These are phyloP conservation scores for Lathyrus aphaca DNA, from an alignment of 306 rosid genomes.

Conservation along the genomic window DNA sequence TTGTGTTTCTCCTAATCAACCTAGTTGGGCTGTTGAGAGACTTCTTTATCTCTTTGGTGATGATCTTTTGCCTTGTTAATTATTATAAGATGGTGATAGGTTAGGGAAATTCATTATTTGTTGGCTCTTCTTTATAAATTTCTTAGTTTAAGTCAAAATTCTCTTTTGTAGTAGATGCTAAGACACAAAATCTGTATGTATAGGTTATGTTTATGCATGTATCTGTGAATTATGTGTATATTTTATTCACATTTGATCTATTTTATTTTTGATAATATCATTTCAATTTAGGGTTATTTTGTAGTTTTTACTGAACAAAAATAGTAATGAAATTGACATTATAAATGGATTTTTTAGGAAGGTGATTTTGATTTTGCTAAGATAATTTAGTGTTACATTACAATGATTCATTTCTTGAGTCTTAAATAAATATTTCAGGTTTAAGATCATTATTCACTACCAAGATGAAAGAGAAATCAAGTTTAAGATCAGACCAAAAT, in stretches of 20 bases:
- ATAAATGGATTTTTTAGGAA: too few species aligned
- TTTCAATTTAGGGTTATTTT: not conserved
- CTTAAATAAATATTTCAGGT: too few species aligned
- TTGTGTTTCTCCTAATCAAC: conserved; percentile 48
- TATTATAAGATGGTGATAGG: not conserved
- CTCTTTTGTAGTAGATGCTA: not conserved
- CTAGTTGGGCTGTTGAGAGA: conserved; percentile 90
- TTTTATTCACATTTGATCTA: not conserved
- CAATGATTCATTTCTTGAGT: too few species aligned
- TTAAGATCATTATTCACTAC: too few species aligned
- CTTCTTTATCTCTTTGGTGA: conserved; percentile 85
- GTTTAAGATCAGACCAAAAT: too few species aligned
- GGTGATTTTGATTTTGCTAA: too few species aligned
- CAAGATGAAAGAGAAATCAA: too few species aligned
- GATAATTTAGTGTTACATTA: too few species aligned
- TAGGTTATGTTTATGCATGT: not conserved
- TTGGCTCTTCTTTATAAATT: conserved; percentile 9
- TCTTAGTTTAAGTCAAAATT: not conserved
- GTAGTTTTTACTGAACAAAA: not conserved
- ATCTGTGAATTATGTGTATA: not conserved
- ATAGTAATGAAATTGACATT: not conserved
- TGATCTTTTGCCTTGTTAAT: conserved; percentile 53
- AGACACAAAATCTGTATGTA: conserved; percentile 11
- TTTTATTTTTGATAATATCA: not conserved
- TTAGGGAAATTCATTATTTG: conserved; percentile 34